These are phyloP conservation scores for Xylaria intraflava DNA, from an alignment of 495 filamentous ascomycete species.

Conservation along the genomic window DNA sequence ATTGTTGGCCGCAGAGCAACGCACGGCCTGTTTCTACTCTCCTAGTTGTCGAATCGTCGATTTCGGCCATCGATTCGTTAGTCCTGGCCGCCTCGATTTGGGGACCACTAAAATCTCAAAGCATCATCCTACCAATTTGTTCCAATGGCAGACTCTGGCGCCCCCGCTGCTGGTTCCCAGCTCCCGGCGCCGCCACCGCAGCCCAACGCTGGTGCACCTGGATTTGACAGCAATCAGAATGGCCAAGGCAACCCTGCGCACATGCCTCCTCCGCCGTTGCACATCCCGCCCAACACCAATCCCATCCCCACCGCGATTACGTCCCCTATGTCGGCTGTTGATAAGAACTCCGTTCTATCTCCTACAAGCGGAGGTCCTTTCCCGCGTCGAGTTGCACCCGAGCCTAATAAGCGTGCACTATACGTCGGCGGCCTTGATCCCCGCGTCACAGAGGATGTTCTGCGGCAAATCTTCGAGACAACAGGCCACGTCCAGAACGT, in stretches of 20 bases:
- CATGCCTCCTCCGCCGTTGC: conserved; percentile 89
- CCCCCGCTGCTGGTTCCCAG: conserved; percentile 47
- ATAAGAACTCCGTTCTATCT: conserved; percentile 66
- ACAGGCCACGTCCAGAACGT: conserved; percentile 97
- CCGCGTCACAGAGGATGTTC: conserved; percentile 89
- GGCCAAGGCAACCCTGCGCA: conserved; percentile 65
- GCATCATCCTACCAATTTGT: conserved; percentile 4
- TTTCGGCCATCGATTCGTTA: background rate
- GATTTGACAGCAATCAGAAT: conserved; percentile 63
- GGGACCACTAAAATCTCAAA: background rate
- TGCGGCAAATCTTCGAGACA: conserved; percentile 98
- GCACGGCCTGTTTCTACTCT: background rate
- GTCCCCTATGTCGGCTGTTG: conserved; percentile 66
- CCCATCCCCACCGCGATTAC: conserved; percentile 91
- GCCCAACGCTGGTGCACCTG: conserved; percentile 59
- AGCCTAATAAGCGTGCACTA: conserved; percentile 96
- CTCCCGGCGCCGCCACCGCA: conserved; percentile 61
- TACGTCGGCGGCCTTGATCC: conserved; percentile 96
- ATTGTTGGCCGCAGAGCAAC: background rate
- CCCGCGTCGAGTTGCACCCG: conserved; percentile 86
- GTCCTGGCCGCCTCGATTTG: background rate
- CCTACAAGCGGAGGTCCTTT: conserved; percentile 72
- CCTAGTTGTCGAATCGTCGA: background rate
- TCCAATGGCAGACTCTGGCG: conserved; percentile 63
- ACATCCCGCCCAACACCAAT: conserved; percentile 95